These are phyloP conservation scores for Wickerhamomyces mucosus DNA, from an alignment of 805 yeast genomes.

Conservation along the genomic window DNA sequence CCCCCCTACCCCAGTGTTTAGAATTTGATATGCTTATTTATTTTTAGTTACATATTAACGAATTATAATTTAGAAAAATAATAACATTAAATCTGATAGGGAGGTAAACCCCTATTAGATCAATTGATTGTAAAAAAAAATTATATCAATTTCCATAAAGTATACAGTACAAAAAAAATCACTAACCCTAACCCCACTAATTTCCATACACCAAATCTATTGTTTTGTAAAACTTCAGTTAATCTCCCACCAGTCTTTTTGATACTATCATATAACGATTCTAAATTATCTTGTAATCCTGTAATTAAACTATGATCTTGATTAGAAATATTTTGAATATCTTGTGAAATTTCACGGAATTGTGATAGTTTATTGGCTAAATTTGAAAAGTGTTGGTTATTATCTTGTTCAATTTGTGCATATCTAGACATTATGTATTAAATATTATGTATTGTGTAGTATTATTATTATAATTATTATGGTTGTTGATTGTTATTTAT, in stretches of 20 bases:
- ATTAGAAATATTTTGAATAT: slow-evolving; percentile 54
- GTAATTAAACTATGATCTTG: slow-evolving; percentile 36
- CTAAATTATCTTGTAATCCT: slow-evolving; percentile 40
- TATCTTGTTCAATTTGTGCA: slow-evolving; percentile 27
- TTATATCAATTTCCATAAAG: slow-evolving; percentile 37
- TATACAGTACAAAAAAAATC: slow-evolving; percentile 47
- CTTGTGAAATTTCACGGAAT: slow-evolving; percentile 56
- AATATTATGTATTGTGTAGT: not conserved
- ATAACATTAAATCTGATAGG: no score
- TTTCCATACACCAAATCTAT: slow-evolving; percentile 44
- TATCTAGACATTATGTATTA: slow-evolving; percentile 13
- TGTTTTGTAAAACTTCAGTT: slow-evolving; percentile 45
- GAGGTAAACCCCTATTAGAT: no score
- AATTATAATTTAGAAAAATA: no score
- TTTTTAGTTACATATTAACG: no score
- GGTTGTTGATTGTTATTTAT: not conserved
- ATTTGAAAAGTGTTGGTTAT: slow-evolving; percentile 52
- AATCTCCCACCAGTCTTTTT: slow-evolving; percentile 42
- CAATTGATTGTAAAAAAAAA: not conserved
- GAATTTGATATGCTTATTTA: no score
- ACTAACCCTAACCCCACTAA: slow-evolving; percentile 49
- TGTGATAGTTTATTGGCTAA: slow-evolving; percentile 58
- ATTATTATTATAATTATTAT: not conserved
- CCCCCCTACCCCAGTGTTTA: no score
- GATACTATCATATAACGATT: slow-evolving; percentile 37